These are phyloP conservation scores for Globisporangium cederbergense DNA, from an alignment of 352 stramenopile genomes.

Conservation along the genomic window DNA sequence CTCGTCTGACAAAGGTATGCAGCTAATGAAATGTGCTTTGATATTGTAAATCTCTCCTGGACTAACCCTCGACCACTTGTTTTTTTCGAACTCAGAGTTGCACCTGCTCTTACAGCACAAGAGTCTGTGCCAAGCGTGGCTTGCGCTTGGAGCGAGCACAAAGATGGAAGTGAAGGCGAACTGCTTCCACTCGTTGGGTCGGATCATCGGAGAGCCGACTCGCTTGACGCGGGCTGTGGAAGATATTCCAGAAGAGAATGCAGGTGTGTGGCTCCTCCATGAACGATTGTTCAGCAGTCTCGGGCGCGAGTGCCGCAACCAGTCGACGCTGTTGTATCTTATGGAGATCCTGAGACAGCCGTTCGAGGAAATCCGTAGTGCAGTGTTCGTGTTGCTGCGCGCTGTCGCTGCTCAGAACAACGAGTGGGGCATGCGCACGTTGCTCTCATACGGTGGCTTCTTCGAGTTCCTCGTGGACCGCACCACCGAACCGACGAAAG, in stretches of 20 bases:
- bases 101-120: slow-evolving; percentile 69
- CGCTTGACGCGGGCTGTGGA: slow-evolving; percentile 30
- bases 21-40: not conserved
- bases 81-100: slow-evolving; percentile 38
- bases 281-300: slow-evolving; percentile 65
- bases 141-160: slow-evolving; percentile 50
- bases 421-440: slow-evolving; percentile 58
- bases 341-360: slow-evolving; percentile 82
- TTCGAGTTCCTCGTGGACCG: slow-evolving; percentile 85
- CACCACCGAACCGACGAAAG: slow-evolving; percentile 77
- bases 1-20: slow-evolving; percentile 76
- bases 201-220: slow-evolving; percentile 51
- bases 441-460: slow-evolving; percentile 78
- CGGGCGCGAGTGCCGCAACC: slow-evolving; percentile 44
- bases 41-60: not conserved
- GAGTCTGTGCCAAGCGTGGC: slow-evolving; percentile 54
- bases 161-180: slow-evolving; percentile 77
- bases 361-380: slow-evolving; percentile 78
- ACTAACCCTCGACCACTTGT: not conserved
- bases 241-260: slow-evolving; percentile 48
- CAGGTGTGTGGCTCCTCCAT: slow-evolving; percentile 59
- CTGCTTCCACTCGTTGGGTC: slow-evolving; percentile 64
- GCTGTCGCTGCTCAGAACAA: slow-evolving; percentile 80
- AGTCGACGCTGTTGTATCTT: slow-evolving; percentile 56
- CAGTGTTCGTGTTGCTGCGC: slow-evolving; percentile 71